phyloP scores from a whole-genome alignment of 2,329 filamentous ascomycete genomes.

The Colletotrichum orbiculare region DNA sequence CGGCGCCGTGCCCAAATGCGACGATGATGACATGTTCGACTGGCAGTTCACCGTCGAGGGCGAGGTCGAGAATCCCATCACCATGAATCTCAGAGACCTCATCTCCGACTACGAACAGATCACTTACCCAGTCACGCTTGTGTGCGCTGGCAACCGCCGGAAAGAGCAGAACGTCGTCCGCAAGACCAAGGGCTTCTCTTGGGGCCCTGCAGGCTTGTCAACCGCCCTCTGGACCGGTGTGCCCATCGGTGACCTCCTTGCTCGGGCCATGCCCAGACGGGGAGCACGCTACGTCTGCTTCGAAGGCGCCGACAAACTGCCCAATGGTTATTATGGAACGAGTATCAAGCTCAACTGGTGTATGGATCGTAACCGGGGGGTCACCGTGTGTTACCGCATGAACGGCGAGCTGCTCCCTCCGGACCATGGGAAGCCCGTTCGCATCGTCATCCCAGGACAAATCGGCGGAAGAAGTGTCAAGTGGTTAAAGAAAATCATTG shows the following conservation, averaged over 20 bases:
- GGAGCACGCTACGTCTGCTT: slow-evolving; percentile 88
- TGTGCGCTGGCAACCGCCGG: slow-evolving; percentile 90
- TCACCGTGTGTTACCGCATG: slow-evolving; percentile 91
- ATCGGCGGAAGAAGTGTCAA: slow-evolving; percentile 94
- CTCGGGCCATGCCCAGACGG: slow-evolving; percentile 73
- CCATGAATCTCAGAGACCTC: slow-evolving; percentile 77
- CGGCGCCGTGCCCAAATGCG: slow-evolving; percentile 81
- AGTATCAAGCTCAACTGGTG: slow-evolving; percentile 90
- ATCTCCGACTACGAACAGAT: slow-evolving; percentile 81
- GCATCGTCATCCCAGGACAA: slow-evolving; percentile 87
- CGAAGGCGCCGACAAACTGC: slow-evolving; percentile 88
- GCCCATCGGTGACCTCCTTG: slow-evolving; percentile 77
- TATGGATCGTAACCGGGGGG: slow-evolving; percentile 82
- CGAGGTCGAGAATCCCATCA: slow-evolving; percentile 81
- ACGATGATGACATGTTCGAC: slow-evolving; percentile 76
- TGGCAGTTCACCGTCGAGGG: slow-evolving; percentile 90
- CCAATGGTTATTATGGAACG: slow-evolving; percentile 90
- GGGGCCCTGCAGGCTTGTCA: slow-evolving; percentile 88
- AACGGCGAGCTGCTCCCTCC: slow-evolving; percentile 84
- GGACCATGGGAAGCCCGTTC: slow-evolving; percentile 87
- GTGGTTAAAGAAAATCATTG: slow-evolving; percentile 85
- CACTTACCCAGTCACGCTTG: slow-evolving; percentile 87
- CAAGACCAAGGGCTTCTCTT: slow-evolving; percentile 94
- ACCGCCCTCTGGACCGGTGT: slow-evolving; percentile 91
- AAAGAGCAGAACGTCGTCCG: slow-evolving; percentile 94